Evolutionary conservation across 1,284 basidiomycete species (phyloP).

Genomic region (Leccinum brunneo-olivaceum): DNA sequence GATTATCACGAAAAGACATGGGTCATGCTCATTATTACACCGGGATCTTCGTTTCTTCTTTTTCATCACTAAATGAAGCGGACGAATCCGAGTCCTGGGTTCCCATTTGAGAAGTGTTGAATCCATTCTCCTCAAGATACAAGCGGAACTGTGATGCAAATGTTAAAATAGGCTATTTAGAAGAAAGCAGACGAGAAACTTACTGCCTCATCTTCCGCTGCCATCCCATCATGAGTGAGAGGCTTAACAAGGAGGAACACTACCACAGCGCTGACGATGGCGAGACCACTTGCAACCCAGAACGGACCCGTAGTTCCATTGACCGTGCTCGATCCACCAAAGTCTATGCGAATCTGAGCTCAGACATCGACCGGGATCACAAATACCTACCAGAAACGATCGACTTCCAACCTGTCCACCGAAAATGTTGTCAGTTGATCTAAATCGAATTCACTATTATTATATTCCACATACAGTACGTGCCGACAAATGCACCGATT

Average conservation of each 20-base stretch:
- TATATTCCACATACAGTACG: slow-evolving; percentile 48
- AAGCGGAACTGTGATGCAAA: slow-evolving; percentile 56
- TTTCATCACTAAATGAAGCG: slow-evolving; percentile 18
- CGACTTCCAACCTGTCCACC: slow-evolving; percentile 53
- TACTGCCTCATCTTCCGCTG: slow-evolving; percentile 55
- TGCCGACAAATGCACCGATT: slow-evolving; percentile 80
- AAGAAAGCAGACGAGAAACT: background rate
- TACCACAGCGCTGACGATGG: slow-evolving; percentile 70
- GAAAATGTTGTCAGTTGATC: slow-evolving; percentile 8
- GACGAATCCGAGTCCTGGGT: slow-evolving; percentile 21
- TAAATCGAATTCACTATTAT: background rate
- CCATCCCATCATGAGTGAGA: slow-evolving; percentile 74
- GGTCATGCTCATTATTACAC: slow-evolving; percentile 12
- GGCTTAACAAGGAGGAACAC: slow-evolving; percentile 74
- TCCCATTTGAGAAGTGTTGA: slow-evolving; percentile 69
- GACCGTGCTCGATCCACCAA: slow-evolving; percentile 44
- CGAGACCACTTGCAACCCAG: slow-evolving; percentile 77
- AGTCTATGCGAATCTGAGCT: slow-evolving; percentile 38
- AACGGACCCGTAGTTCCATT: slow-evolving; percentile 75
- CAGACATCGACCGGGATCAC: background rate
- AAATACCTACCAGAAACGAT: slow-evolving; percentile 50
- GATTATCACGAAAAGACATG: background rate
- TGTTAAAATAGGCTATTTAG: background rate
- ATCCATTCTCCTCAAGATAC: slow-evolving; percentile 73
- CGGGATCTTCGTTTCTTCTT: slow-evolving; percentile 7